These are phyloP conservation scores for Pseudocohnilembus persalinus DNA, from an alignment of 169 alveolate genomes.

Conservation along the genomic window DNA sequence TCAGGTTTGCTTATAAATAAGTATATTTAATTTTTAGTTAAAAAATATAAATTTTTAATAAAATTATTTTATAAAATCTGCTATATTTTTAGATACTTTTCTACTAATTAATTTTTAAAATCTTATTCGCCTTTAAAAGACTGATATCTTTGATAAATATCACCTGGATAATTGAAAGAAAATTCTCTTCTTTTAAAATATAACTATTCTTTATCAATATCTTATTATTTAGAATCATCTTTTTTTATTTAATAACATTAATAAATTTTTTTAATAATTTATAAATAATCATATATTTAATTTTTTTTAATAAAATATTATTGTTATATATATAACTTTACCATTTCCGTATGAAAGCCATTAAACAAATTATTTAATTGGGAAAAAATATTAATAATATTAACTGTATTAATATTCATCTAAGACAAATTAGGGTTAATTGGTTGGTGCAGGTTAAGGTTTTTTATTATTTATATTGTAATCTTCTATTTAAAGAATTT, in stretches of 20 bases:
- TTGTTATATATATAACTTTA: neutral
- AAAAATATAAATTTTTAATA: no score
- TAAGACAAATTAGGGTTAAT: no score
- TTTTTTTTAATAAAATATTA: no score
- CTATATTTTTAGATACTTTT: constrained; percentile 30
- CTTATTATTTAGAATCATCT: no score
- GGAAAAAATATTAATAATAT: constrained; percentile 68
- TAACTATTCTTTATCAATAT: constrained; percentile 11
- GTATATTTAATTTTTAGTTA: no score
- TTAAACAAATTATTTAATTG: constrained; percentile 56
- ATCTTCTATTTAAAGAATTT: neutral
- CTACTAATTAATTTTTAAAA: constrained; percentile 67
- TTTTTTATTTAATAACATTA: no score
- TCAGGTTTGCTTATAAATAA: constrained; percentile 72
- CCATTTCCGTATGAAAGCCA: constrained; percentile 70
- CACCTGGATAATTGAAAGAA: constrained; percentile 80
- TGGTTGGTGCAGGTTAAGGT: no score
- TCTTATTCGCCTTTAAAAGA: constrained; percentile 65
- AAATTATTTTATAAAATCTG: no score
- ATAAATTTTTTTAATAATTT: no score
- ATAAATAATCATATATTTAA: no score
- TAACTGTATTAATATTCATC: constrained; percentile 39
- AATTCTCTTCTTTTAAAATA: constrained; percentile 81
- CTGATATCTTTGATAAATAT: constrained; percentile 82
- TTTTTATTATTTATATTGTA: no score